Conservation (phyloP, 2,329 filamentous ascomycete genomes). For the Plenodomus lindquistii region DNA sequence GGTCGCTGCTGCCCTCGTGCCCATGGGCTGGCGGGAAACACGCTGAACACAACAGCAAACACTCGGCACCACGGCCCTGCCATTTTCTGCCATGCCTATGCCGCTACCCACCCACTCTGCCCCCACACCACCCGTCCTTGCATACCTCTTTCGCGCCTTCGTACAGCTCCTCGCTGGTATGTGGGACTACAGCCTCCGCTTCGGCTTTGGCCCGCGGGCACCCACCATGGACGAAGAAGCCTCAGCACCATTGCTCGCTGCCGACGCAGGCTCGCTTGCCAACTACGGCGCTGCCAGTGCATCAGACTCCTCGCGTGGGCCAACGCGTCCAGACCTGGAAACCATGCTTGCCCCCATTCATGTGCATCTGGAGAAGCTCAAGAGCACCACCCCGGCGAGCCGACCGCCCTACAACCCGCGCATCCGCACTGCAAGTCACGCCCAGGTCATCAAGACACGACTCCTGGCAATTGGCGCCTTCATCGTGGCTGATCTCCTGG, state of each 20-base stretch:
- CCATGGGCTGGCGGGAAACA: conserved; percentile 75
- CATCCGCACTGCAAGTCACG: conserved; percentile 9
- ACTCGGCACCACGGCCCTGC: background rate
- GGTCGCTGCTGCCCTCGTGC: conserved; percentile 85
- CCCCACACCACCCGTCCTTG: background rate
- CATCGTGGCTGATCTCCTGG: conserved; percentile 6
- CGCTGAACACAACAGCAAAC: conserved; percentile 13
- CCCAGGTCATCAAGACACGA: conserved; percentile 18
- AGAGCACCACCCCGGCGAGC: conserved; percentile 5
- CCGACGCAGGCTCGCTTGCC: background rate
- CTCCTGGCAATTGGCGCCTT: conserved; percentile 19
- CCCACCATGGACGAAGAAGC: conserved; percentile 1
- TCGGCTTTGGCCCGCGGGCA: conserved; percentile 2
- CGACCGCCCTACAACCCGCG: conserved; percentile 9
- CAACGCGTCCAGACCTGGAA: background rate
- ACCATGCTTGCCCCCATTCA: conserved; percentile 10
- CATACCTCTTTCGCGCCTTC: background rate
- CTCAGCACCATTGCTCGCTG: background rate
- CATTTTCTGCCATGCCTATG: background rate
- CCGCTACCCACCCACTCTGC: too few relatives aligned
- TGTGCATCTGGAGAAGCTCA: conserved; percentile 12
- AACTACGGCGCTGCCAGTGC: too few relatives aligned
- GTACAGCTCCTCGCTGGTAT: conserved; percentile 1
- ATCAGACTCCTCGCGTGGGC: background rate
- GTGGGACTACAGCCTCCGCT: conserved; percentile 4